Conservation (phyloP, 441 rosid genomes). For the Gossypium davidsonii region DNA sequence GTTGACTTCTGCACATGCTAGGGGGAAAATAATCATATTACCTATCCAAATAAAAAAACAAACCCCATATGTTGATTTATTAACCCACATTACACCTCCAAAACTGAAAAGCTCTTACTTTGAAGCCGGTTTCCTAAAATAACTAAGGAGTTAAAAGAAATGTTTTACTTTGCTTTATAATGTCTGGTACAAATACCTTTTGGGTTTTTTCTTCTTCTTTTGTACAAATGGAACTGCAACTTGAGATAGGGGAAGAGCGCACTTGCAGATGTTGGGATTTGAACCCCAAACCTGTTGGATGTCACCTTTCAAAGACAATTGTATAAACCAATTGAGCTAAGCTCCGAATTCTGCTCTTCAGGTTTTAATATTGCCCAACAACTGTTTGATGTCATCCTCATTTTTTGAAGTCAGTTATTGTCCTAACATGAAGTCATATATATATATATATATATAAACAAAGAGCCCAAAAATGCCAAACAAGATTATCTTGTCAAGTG, state of each 20-base stretch:
- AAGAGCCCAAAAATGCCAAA: neutral
- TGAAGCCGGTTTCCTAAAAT: neutral
- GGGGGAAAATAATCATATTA: neutral
- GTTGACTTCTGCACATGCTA: slow-evolving; percentile 5
- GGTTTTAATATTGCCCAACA: neutral
- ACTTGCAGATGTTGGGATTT: too few species aligned
- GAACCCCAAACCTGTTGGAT: neutral
- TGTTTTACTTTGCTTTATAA: too few species aligned
- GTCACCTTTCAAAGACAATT: too few species aligned
- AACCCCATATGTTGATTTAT: neutral
- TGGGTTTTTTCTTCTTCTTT: too few species aligned
- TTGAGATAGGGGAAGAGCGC: too few species aligned
- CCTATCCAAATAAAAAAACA: neutral
- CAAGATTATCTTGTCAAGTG: neutral
- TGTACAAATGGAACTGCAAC: too few species aligned
- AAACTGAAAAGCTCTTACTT: neutral
- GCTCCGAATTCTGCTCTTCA: neutral
- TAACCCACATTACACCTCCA: neutral
- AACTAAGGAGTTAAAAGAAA: neutral
- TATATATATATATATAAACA: neutral
- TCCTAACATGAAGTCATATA: neutral
- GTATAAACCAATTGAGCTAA: neutral
- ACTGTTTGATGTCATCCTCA: neutral
- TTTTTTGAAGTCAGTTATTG: neutral
- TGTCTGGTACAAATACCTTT: too few species aligned